phyloP scores from a whole-genome alignment of 2,329 filamentous ascomycete genomes.

The Ophiobolus disseminans region DNA sequence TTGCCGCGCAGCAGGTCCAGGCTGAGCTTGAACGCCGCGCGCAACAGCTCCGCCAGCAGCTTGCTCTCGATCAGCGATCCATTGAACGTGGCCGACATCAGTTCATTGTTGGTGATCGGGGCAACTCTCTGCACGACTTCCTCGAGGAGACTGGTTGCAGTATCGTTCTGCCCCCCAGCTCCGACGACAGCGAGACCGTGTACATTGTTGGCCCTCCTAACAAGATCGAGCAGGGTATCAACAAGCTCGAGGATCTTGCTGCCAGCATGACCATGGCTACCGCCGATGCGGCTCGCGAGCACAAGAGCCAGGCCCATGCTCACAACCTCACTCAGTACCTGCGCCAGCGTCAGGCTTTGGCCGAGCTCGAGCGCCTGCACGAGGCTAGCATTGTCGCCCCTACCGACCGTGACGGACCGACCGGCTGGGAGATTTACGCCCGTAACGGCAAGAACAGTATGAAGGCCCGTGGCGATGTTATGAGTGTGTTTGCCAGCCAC shows the following conservation, averaged over 20 bases:
- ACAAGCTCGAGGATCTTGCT: constrained; percentile 87
- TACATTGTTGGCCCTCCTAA: constrained; percentile 83
- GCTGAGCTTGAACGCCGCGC: constrained; percentile 81
- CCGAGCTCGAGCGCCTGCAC: constrained; percentile 80
- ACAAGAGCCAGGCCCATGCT: constrained; percentile 80
- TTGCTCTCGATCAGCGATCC: constrained; percentile 78
- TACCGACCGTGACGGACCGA: constrained; percentile 69
- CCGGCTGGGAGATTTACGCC: constrained; percentile 88
- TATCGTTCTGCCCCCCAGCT: constrained; percentile 77
- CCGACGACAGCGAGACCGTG: constrained; percentile 81
- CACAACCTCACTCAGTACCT: constrained; percentile 88
- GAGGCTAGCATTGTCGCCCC: constrained; percentile 88
- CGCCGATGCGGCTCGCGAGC: constrained; percentile 81
- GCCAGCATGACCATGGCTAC: constrained; percentile 84
- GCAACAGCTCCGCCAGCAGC: constrained; percentile 74
- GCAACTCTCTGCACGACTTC: constrained; percentile 82
- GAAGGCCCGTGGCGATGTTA: constrained; percentile 77
- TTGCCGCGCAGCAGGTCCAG: constrained; percentile 79
- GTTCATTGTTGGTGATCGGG: constrained; percentile 89
- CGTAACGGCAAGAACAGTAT: constrained; percentile 83
- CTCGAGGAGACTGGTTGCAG: constrained; percentile 89
- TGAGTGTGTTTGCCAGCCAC: constrained; percentile 74
- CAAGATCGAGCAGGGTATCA: constrained; percentile 75
- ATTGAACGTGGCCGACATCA: constrained; percentile 90
- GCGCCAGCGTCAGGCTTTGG: constrained; percentile 79